Percentiles rank a stretch among this genome's conserved stretches.
Conservation (phyloP, 352 stramenopile genomes). For the Phytopythium montanum region DNA sequence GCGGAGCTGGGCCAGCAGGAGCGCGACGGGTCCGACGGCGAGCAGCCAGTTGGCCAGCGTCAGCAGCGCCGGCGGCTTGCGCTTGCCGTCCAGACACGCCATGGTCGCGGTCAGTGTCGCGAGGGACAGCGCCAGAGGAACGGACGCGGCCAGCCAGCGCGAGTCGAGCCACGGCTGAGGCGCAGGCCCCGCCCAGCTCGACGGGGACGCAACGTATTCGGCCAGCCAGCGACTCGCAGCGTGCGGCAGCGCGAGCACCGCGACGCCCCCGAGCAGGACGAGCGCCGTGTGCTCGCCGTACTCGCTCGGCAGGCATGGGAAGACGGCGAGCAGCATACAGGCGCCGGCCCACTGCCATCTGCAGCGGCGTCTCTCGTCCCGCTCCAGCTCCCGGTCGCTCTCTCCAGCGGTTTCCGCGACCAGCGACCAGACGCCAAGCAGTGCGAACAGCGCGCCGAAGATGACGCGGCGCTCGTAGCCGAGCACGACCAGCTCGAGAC, state of each 20-base stretch:
- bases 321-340: slow-evolving; percentile 62
- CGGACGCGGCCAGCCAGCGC: slow-evolving; percentile 6
- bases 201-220: background rate
- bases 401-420: slow-evolving; percentile 3
- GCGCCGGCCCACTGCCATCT: slow-evolving; percentile 25
- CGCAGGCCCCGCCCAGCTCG: background rate
- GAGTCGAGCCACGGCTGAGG: background rate
- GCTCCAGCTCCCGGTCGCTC: slow-evolving; percentile 1
- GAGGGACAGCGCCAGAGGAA: slow-evolving; percentile 30
- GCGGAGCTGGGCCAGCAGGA: slow-evolving; percentile 16
- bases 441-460: slow-evolving; percentile 59
- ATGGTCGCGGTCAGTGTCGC: slow-evolving; percentile 49
- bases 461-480: slow-evolving; percentile 62
- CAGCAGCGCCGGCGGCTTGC: slow-evolving; percentile 42
- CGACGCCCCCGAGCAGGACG: slow-evolving; percentile 46
- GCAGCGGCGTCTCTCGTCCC: background rate
- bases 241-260: slow-evolving; percentile 15
- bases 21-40: slow-evolving; percentile 33
- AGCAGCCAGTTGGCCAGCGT: slow-evolving; percentile 59
- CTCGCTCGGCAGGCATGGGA: slow-evolving; percentile 70
- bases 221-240: background rate
- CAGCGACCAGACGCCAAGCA: slow-evolving; percentile 50
- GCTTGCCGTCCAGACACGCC: slow-evolving; percentile 48
- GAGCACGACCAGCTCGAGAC: slow-evolving; percentile 65
- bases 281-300: slow-evolving; percentile 65